Evolutionary conservation across 176 grass and related monocot genomes (phyloP).

Genomic region (Oryza longistaminata): DNA sequence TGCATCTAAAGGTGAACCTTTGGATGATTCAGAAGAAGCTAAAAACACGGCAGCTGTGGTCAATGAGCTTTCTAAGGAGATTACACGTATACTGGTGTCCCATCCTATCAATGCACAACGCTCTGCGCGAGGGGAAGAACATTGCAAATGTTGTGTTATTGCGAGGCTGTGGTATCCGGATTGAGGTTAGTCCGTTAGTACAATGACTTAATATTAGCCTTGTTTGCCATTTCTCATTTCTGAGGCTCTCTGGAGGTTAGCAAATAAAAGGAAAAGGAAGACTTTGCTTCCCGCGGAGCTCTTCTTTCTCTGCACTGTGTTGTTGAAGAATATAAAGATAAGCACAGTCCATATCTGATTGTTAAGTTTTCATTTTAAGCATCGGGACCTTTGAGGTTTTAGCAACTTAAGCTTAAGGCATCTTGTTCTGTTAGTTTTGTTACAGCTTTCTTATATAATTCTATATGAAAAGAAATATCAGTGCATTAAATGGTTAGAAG

Average conservation of each 20-base stretch:
- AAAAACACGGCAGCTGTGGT: constrained; percentile 81
- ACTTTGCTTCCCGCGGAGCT: not conserved
- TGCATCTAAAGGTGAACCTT: constrained; percentile 75
- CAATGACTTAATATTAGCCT: not conserved
- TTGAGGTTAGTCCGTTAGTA: constrained; percentile 92
- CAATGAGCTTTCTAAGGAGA: constrained; percentile 92
- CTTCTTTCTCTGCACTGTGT: not conserved
- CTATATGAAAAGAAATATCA: not conserved
- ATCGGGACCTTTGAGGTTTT: not conserved
- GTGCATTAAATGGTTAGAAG: too few species aligned
- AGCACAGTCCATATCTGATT: not conserved
- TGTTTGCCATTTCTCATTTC: not conserved
- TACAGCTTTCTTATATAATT: not conserved
- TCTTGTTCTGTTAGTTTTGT: not conserved
- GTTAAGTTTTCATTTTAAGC: not conserved
- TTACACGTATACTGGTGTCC: constrained; percentile 64
- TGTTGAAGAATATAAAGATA: not conserved
- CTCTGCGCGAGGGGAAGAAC: constrained; percentile 69
- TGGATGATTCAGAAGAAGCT: constrained; percentile 84
- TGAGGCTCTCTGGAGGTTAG: not conserved
- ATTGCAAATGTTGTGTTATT: constrained; percentile 87
- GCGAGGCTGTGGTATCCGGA: constrained; percentile 84
- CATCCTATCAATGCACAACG: constrained; percentile 84
- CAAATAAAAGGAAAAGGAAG: not conserved
- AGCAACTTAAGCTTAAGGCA: not conserved